Evolutionary conservation across 768 basidiomycete species (phyloP), one percentile per base, ranked within the genome.

Genomic region (Mycena galericulata): DNA sequence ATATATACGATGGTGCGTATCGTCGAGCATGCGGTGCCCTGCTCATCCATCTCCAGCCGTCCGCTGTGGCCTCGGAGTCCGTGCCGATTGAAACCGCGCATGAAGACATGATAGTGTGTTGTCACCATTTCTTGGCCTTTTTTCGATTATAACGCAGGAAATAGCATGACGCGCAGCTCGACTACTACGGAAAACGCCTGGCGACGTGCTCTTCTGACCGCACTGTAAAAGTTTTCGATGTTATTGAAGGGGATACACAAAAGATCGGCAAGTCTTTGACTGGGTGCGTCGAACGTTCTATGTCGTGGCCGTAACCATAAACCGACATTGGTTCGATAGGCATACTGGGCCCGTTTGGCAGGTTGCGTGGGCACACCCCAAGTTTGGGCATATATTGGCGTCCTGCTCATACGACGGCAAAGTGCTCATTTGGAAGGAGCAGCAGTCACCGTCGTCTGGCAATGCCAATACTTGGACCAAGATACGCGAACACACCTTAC

Each of bases 391-490:
- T 69, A 97, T 99, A 75, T 89, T 99, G 59, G 97, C 97, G 30
- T 97, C 95, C n/a, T 97, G 96, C 76, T 98, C 97, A 6, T 99
- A 99, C 78, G 98, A 99, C 74, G 97, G 98, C 50, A 95, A 97
- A 75, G 98, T 98, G 22, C 88, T 98, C 80, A 96, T 99, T 72
- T 99, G 98, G 98, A 98, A 97, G 76, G 97, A 99, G 79, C 92
- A 94, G 76, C 84, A 87, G 72, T 88, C 87, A 18, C 80, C 85
- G 49, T 78, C 83, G 24, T 75, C 83, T 2, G 88, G 88, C 32
- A 60, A 64, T 40, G 60, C 50, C 41, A 68, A 58, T 62, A 68
- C 27, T 1, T 99, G 98, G 98, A 87, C 92, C 47, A 96, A 93
- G 80, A 94, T 98, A 73, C 97, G 98, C 78, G 98, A 99, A 80